Conservation (phyloP, 2,329 filamentous ascomycete genomes). For the Venturia aucupariae region DNA sequence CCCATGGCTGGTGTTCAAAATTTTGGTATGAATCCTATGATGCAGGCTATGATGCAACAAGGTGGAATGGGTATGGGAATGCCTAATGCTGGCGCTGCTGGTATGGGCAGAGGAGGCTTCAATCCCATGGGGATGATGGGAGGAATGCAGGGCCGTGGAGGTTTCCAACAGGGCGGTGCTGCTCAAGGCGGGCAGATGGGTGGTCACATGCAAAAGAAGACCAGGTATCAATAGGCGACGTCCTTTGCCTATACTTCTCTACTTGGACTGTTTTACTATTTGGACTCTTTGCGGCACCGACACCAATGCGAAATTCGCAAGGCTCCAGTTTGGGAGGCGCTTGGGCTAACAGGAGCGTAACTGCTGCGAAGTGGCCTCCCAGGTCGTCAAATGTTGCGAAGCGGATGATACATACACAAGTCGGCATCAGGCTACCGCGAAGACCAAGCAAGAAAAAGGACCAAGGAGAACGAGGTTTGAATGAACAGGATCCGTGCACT, state of each 20-base stretch:
- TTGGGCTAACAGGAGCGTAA: not conserved
- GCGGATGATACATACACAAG: not conserved
- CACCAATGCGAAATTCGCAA: not conserved
- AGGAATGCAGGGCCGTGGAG: conserved; percentile 1
- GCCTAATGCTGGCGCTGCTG: not conserved
- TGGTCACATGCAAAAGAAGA: conserved; percentile 1
- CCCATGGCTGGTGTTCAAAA: conserved; percentile 14
- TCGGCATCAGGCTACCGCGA: not conserved
- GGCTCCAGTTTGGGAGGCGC: not conserved
- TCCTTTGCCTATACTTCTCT: not conserved
- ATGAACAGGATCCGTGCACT: not conserved
- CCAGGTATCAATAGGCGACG: not conserved
- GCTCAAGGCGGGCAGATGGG: not conserved
- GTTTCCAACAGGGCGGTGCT: not conserved
- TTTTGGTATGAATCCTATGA: conserved; percentile 2
- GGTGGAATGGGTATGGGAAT: conserved; percentile 7
- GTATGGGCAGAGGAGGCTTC: not conserved
- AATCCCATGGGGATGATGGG: conserved; percentile 10
- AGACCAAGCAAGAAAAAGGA: not conserved
- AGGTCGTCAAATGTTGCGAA: not conserved
- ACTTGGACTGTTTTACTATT: not conserved
- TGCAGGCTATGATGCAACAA: conserved; percentile 1
- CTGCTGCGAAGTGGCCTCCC: not conserved
- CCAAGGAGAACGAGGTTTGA: not conserved
- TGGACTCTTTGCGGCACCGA: not conserved